These are phyloP conservation scores for Linaria vulgaris DNA, from an alignment of 257 asterid species.

Conservation along the genomic window DNA sequence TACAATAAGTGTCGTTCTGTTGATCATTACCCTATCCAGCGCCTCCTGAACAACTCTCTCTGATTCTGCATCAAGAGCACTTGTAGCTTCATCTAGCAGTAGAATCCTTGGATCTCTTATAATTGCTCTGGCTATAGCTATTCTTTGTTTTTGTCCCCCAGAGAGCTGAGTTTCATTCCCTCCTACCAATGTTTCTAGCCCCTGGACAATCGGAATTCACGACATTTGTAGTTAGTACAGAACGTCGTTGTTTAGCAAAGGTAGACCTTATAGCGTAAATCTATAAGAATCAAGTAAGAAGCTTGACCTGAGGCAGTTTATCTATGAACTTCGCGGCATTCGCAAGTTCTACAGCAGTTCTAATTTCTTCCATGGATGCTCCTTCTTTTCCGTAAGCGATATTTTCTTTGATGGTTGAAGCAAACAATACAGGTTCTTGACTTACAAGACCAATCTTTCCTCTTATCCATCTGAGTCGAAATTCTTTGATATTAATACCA, in stretches of 20 bases:
- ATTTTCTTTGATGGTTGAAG: conserved; percentile 39
- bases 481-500: conserved; percentile 46
- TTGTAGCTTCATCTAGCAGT: conserved; percentile 64
- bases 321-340: conserved; percentile 46
- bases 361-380: conserved; percentile 39
- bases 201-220: conserved; percentile 26
- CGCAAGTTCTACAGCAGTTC: conserved; percentile 39
- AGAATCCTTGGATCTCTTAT: conserved; percentile 47
- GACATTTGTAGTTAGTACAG: no score
- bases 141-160: conserved; percentile 63
- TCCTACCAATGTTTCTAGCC: conserved; percentile 44
- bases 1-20: conserved; percentile 46
- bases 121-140: conserved; percentile 62
- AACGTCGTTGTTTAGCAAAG: no score
- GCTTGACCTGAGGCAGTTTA: conserved; percentile 40
- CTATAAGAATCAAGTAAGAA: background rate
- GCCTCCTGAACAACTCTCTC: conserved; percentile 55
- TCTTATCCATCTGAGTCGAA: conserved; percentile 54
- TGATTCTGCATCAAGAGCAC: conserved; percentile 57
- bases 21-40: conserved; percentile 45
- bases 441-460: conserved; percentile 52
- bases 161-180: conserved; percentile 54
- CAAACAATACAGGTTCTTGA: conserved; percentile 57
- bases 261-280: background rate
- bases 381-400: conserved; percentile 46